Conservation (phyloP, 225 moss, liverwort and hornwort genomes). For the Neckera pumila region DNA sequence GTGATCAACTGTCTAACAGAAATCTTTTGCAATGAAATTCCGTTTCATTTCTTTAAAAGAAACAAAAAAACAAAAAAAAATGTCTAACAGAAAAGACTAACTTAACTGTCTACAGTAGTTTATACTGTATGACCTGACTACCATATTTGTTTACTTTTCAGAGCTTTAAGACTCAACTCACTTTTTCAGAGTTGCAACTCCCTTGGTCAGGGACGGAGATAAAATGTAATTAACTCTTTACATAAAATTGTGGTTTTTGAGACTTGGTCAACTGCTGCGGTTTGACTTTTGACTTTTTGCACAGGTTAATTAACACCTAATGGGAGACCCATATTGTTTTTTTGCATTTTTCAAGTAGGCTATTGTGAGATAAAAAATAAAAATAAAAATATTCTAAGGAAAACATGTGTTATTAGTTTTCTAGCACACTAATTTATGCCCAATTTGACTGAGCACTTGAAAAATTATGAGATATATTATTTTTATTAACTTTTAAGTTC, state of each 20-base stretch:
- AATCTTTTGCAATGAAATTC: too few species aligned
- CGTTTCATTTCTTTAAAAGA: too few species aligned
- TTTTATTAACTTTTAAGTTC: too few species aligned
- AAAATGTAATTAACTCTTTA: neutral
- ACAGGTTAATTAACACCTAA: too few species aligned
- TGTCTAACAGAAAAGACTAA: neutral
- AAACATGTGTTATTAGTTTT: neutral
- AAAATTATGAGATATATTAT: neutral
- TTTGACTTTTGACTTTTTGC: neutral
- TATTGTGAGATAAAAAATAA: neutral
- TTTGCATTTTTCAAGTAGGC: neutral
- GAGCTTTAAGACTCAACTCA: neutral
- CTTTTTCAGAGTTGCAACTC: neutral
- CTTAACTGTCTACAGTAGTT: neutral
- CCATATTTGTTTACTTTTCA: neutral
- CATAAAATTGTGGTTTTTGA: neutral
- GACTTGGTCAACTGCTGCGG: fast-evolving
- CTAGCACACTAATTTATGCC: too few species aligned
- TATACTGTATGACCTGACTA: neutral
- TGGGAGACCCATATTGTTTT: too few species aligned
- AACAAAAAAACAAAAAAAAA: too few species aligned
- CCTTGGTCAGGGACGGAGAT: neutral
- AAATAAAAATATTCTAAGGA: fast-evolving
- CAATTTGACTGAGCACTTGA: fast-evolving
- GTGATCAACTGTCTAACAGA: neutral